Percentiles rank a stretch among this genome's conserved stretches.
These are phyloP conservation scores for Pyrenochaeta sp. DNA, from an alignment of 2,329 filamentous ascomycete genomes.

Conservation along the genomic window DNA sequence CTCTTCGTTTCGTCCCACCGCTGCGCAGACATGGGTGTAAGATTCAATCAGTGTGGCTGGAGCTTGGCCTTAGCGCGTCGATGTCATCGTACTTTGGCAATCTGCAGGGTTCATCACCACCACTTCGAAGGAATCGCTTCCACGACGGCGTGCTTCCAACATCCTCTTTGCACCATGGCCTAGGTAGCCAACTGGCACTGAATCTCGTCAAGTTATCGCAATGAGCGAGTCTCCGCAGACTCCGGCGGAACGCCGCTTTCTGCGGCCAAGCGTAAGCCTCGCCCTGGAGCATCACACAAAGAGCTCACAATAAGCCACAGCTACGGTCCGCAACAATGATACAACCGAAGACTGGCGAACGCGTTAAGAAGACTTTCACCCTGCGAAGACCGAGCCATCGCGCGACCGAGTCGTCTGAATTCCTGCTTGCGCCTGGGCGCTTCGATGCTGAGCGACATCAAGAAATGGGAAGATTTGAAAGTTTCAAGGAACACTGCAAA, in stretches of 20 bases:
- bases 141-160: constrained; percentile 3
- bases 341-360: constrained; percentile 84
- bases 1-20: not conserved
- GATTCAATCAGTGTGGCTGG: constrained; percentile 13
- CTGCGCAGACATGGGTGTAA: not conserved
- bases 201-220: constrained; percentile 6
- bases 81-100: constrained; percentile 19
- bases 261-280: constrained; percentile 47
- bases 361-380: constrained; percentile 80
- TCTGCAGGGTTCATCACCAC: constrained; percentile 20
- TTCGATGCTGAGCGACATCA: constrained; percentile 38
- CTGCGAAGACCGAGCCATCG: constrained; percentile 62
- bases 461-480: constrained; percentile 42
- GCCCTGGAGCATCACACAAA: constrained; percentile 1
- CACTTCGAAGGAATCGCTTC: constrained; percentile 2
- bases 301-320: constrained; percentile 52
- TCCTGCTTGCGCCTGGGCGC: constrained; percentile 47
- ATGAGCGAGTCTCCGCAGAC: constrained; percentile 44
- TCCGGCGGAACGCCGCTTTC: constrained; percentile 45
- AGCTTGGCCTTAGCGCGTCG: constrained; percentile 19
- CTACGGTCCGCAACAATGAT: constrained; percentile 88
- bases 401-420: constrained; percentile 55
- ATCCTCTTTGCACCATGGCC: constrained; percentile 15
- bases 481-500: constrained; percentile 48
- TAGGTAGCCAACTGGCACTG: constrained; percentile 5